Evolutionary conservation across 768 basidiomycete species (phyloP).

Genomic region (Amanita rubescens): DNA sequence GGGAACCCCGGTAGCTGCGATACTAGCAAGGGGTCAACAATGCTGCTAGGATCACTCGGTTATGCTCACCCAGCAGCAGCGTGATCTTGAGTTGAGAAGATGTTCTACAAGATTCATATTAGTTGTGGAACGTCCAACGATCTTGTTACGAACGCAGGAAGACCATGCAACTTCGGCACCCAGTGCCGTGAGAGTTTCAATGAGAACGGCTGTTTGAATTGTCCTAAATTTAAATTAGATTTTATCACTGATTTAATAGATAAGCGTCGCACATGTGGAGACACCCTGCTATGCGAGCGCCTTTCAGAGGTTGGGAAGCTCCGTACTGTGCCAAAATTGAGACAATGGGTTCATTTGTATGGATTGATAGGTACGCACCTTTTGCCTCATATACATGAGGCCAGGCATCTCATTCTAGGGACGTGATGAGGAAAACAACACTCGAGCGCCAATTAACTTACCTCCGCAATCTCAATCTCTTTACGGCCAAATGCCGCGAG

Average conservation of each 20-base stretch:
- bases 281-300: constrained; percentile 95
- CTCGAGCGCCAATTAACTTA: constrained; percentile 24
- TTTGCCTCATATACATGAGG: constrained; percentile 86
- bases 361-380: constrained; percentile 40
- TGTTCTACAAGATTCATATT: constrained; percentile 54
- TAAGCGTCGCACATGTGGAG: constrained; percentile 78
- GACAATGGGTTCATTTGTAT: not conserved
- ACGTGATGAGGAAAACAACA: not conserved
- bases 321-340: constrained; percentile 52
- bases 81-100: constrained; percentile 99
- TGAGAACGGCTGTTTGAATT: constrained; percentile 96
- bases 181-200: constrained; percentile 92
- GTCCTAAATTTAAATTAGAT: constrained; percentile 51
- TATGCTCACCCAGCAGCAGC: constrained; percentile 86
- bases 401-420: constrained; percentile 87
- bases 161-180: constrained; percentile 99
- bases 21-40: constrained; percentile 36
- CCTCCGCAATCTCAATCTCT: constrained; percentile 99
- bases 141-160: constrained; percentile 65
- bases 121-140: not conserved
- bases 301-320: constrained; percentile 77
- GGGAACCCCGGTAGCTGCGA: constrained; percentile 96
- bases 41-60: not conserved
- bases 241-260: constrained; percentile 1
- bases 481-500: constrained; percentile 99